Base-by-base conservation (phyloP, 225 moss, liverwort and hornwort species). In the Thuidium tamariscinum region DNA sequence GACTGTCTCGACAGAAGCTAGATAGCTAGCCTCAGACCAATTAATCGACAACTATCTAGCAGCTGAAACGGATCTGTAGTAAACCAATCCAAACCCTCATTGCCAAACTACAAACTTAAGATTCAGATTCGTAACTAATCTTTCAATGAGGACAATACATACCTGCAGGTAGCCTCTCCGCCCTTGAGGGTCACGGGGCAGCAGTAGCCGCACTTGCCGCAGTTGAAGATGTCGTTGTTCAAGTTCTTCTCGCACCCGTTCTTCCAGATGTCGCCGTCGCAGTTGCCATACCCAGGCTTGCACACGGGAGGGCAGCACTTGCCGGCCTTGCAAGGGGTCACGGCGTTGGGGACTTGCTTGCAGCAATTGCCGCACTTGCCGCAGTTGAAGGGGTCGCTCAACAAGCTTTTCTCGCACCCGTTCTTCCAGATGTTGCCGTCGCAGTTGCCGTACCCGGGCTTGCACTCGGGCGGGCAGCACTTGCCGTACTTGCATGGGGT, bases 121-220 rank as follows among this genome's bases (percentile, higher is more conserved):
- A 25, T 14, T 74, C 21, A 49, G 21, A 51, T 8, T 74, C 34
- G 7, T 13, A 3, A 34, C 10, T 30, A 3, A 46, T 48, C 6
- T 18, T 30, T 11, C 17, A 1, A 2, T 29, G 5, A 19, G n/a
- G 8, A 34, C 22, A 21, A 41, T 61, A 5, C 32, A 13, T 80
- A 71, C 89, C 73, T 86, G 89, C 89, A 87, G 19, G 81, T 84
- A 19, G 81, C 75, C 84, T 75, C 81, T 60, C 75, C 87, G 84
- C 84, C 87, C 61, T 76, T 68, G 3, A 64, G 44, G 18, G 78
- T 86, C 23, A 70, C 23, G 4, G 55, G 32, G 41, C 89, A 88
- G 18, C 70, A 27, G 25, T 83, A 56, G 22, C 70, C 55, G 16
- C 82, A 83, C 26, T 26, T 25, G 75, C 87, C 88, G 52, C 83